Percentiles rank a stretch among this genome's conserved stretches.
Evolutionary conservation across 495 filamentous ascomycete genomes (phyloP).

Genomic region (Letharia lupina): DNA sequence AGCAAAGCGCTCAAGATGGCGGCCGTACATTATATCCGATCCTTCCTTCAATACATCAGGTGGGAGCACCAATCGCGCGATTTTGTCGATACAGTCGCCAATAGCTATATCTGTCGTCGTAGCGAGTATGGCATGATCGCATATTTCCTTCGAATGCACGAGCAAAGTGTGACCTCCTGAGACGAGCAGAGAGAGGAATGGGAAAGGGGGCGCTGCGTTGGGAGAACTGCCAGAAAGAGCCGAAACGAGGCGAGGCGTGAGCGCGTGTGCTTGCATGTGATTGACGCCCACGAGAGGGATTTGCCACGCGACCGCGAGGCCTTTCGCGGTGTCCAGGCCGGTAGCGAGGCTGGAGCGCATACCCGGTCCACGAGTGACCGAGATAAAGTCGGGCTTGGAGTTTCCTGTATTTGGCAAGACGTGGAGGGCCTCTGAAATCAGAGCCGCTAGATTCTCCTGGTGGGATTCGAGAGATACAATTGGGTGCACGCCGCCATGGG

Average conservation of each 20-base stretch:
- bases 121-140: slow-evolving; percentile 63
- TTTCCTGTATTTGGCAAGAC: slow-evolving; percentile 36
- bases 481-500: slow-evolving; percentile 71
- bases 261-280: slow-evolving; percentile 94
- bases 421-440: slow-evolving; percentile 57
- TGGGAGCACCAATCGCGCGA: slow-evolving; percentile 66
- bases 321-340: slow-evolving; percentile 81
- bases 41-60: slow-evolving; percentile 34
- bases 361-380: slow-evolving; percentile 82
- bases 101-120: slow-evolving; percentile 65
- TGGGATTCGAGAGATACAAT: slow-evolving; percentile 64
- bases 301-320: slow-evolving; percentile 69
- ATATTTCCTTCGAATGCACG: slow-evolving; percentile 56
- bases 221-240: slow-evolving; percentile 39
- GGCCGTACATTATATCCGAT: slow-evolving; percentile 66
- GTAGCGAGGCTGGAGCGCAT: slow-evolving; percentile 67
- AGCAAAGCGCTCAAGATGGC: slow-evolving; percentile 64
- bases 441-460: slow-evolving; percentile 52
- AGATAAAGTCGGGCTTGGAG: slow-evolving; percentile 65
- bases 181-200: slow-evolving; percentile 82
- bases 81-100: slow-evolving; percentile 80
- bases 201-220: slow-evolving; percentile 44
- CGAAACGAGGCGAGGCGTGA: slow-evolving; percentile 74
- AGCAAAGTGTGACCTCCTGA: slow-evolving; percentile 91
- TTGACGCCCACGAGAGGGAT: slow-evolving; percentile 77